Evolutionary conservation across 345 rosid species (phyloP), one percentile per base, ranked within the genome.

Genomic region (Gossypioides kirkii): DNA sequence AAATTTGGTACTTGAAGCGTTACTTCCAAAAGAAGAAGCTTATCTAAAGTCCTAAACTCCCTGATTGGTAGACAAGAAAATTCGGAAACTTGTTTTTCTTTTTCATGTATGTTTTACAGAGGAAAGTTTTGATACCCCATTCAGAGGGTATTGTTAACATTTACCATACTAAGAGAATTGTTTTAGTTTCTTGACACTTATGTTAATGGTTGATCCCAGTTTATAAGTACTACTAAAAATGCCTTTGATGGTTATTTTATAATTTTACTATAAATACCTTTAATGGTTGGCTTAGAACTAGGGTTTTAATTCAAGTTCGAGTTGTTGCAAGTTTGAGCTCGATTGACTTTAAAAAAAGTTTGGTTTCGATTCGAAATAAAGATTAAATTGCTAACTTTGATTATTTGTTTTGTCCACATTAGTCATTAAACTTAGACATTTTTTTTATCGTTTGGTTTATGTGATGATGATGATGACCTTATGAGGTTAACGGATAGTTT

Each of bases 21-120:
- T 95, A 83, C 87, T 95, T 91, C 70, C 87, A 79, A 52, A 95
- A 85, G 83, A 92, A 91, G 90, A 95, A 92, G 83, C 97, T 92
- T 58, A 86, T 95, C 64, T 95, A 25, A 59, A 59, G 38, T 13
- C 23, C 36, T 12, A 83, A 85, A 76, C 69, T 20, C 59, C 8
- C 11, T 67, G 20, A 8, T 45, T 41, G 38, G 32, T 42, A 38
- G 61, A 62, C 61, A 64, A 72, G 66, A 42, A 70, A 67, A 54
- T 45, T 72, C 36, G 69, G 50, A 28, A 60, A 72, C 66, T 50
- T 28, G 17, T 55, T 17, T 63, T 42, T 64, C 25, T 2, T 16
- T 28, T n/a, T 54, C 18, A 70, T 70, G 26, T 25, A 58, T 58
- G 62, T 58, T 58, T 8, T 25, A 12, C 62, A 45, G 38, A 26